Conservation (phyloP, 148 eudicot species). For the Suaeda aralocaspica region DNA sequence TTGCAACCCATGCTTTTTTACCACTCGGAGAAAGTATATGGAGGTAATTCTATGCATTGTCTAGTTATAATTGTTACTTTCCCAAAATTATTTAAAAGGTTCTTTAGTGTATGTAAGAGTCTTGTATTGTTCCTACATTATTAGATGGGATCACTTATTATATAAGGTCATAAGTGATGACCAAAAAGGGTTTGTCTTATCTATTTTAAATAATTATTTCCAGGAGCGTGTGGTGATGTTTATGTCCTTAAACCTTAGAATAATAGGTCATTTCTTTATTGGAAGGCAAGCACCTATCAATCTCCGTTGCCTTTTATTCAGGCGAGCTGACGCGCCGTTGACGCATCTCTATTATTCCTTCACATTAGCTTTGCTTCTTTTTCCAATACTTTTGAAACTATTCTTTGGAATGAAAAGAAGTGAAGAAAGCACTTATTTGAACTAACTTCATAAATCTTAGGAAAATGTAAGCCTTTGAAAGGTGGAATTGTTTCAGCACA, state of each 20-base stretch:
- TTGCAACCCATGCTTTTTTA: too few relatives aligned
- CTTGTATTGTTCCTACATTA: too few relatives aligned
- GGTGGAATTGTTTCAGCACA: not conserved
- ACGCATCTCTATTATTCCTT: not conserved
- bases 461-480: not conserved
- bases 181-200: not conserved
- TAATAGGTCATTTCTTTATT: not conserved
- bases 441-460: not conserved
- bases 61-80: too few relatives aligned
- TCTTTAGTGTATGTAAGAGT: too few relatives aligned
- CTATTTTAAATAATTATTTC: too few relatives aligned
- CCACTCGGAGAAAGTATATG: too few relatives aligned
- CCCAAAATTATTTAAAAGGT: not conserved
- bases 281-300: not conserved
- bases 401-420: not conserved
- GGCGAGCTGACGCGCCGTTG: not conserved
- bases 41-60: too few relatives aligned
- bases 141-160: not conserved
- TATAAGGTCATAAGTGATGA: not conserved
- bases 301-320: not conserved
- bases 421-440: too few relatives aligned
- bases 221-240: not conserved
- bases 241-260: not conserved
- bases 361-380: not conserved
- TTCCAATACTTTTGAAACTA: slow-evolving; percentile 4